A percentile compares a stretch with the other conserved stretches of the same genome.
Evolutionary conservation across 169 alveolate species (phyloP).

Genomic region (Ichthyophthirius multifiliis): DNA sequence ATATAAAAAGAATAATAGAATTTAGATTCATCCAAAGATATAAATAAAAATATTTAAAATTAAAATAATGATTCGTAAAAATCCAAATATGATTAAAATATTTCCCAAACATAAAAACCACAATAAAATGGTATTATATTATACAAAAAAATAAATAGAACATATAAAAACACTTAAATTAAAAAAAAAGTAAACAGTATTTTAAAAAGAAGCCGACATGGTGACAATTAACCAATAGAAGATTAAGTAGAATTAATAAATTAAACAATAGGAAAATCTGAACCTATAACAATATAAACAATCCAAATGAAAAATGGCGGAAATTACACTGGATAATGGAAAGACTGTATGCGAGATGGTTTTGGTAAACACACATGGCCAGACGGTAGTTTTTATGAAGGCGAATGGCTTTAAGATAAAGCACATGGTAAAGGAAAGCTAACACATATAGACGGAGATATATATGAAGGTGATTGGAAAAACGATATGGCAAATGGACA

Average conservation of each 20-base stretch:
- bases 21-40: no score
- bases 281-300: background rate
- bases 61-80: background rate
- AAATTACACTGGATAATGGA: slow-evolving; percentile 93
- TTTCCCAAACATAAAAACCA: no score
- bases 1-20: no score
- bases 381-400: slow-evolving; percentile 52
- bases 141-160: background rate
- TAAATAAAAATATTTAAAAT: no score
- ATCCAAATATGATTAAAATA: no score
- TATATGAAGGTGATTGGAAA: slow-evolving; percentile 95
- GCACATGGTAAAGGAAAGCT: slow-evolving; percentile 88
- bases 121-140: background rate
- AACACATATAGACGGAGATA: slow-evolving; percentile 91
- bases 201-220: background rate
- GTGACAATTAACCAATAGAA: slow-evolving; percentile 7
- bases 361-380: slow-evolving; percentile 42
- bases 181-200: no score
- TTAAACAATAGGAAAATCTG: background rate
- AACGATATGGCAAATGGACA: slow-evolving; percentile 89
- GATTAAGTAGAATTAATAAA: background rate
- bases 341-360: slow-evolving; percentile 71
- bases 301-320: slow-evolving; percentile 84
- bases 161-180: background rate
- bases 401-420: slow-evolving; percentile 45